These are phyloP conservation scores for Ploettnerulaceae sp. DNA, from an alignment of 2,329 filamentous ascomycete genomes.

Conservation along the genomic window DNA sequence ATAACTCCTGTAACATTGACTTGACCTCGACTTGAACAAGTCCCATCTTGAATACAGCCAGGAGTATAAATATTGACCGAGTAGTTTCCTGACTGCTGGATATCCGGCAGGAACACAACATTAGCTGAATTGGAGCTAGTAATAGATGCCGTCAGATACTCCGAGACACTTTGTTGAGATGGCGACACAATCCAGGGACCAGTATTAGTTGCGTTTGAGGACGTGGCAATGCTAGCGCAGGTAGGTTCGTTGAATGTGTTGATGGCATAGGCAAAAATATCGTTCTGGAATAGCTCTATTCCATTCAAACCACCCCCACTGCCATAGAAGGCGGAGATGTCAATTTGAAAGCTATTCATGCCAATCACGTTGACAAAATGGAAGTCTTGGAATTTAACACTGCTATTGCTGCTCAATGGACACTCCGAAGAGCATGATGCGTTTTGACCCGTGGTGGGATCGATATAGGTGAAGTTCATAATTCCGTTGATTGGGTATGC, in stretches of 20 bases:
- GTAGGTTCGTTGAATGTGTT: constrained; percentile 82
- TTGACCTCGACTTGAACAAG: constrained; percentile 70
- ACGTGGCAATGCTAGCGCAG: constrained; percentile 61
- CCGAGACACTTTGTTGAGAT: constrained; percentile 63
- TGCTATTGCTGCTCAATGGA: constrained; percentile 69
- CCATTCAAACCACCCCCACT: constrained; percentile 77
- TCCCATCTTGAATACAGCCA: constrained; percentile 75
- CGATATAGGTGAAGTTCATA: constrained; percentile 90
- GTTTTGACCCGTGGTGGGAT: constrained; percentile 64
- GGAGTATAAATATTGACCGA: constrained; percentile 88
- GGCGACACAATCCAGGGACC: constrained; percentile 70
- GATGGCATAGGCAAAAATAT: constrained; percentile 81
- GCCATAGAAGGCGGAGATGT: constrained; percentile 85
- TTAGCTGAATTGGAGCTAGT: constrained; percentile 54
- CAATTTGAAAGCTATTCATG: constrained; percentile 81
- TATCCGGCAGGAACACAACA: constrained; percentile 77
- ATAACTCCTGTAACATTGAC: constrained; percentile 77
- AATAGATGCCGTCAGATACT: constrained; percentile 70
- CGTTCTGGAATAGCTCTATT: constrained; percentile 80
- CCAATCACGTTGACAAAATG: constrained; percentile 81
- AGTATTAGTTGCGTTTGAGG: constrained; percentile 62
- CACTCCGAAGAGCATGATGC: constrained; percentile 75
- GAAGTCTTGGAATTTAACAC: constrained; percentile 76
- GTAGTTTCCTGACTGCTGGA: constrained; percentile 87
- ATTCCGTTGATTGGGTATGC: constrained; percentile 85